Conservation (phyloP, 2,329 filamentous ascomycete species). For the Pseudogymnoascus sp. region DNA sequence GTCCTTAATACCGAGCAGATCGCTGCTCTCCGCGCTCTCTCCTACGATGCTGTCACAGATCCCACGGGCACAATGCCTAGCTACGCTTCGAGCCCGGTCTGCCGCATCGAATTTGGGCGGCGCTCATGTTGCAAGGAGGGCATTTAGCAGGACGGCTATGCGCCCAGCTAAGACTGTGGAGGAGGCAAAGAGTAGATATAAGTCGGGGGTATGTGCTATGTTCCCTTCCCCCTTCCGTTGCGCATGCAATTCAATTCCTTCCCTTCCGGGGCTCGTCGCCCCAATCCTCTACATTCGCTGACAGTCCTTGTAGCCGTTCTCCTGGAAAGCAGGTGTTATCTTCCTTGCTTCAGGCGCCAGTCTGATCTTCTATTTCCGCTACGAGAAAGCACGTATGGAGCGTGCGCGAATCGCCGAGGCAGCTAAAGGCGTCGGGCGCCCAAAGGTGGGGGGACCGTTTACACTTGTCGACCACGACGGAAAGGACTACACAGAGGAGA, state of each 20-base stretch:
- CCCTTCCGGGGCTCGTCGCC: not conserved
- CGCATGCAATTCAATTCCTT: not conserved
- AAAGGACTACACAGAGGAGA: slow-evolving; percentile 64
- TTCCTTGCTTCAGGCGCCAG: slow-evolving; percentile 73
- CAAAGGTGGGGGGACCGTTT: slow-evolving; percentile 88
- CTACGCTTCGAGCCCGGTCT: not conserved
- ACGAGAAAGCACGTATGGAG: slow-evolving; percentile 86
- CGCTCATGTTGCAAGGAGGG: slow-evolving; percentile 7
- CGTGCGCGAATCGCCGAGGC: slow-evolving; percentile 83
- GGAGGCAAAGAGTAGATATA: slow-evolving; percentile 24
- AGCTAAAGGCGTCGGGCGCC: slow-evolving; percentile 83
- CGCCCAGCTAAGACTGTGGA: slow-evolving; percentile 26
- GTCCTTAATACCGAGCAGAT: slow-evolving; percentile 19
- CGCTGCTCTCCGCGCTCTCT: slow-evolving; percentile 16
- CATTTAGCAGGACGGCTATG: slow-evolving; percentile 15
- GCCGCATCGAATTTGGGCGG: not conserved
- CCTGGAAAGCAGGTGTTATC: slow-evolving; percentile 78
- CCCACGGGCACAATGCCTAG: slow-evolving; percentile 10
- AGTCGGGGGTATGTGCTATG: slow-evolving; percentile 22
- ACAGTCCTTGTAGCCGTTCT: slow-evolving; percentile 62
- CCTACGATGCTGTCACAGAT: slow-evolving; percentile 13
- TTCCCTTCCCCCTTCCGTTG: not conserved
- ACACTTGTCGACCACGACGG: slow-evolving; percentile 75
- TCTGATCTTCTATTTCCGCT: slow-evolving; percentile 84
- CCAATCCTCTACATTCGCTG: not conserved